Conservation (phyloP, 1,284 basidiomycete species). For the Marasmius tenuissimus region DNA sequence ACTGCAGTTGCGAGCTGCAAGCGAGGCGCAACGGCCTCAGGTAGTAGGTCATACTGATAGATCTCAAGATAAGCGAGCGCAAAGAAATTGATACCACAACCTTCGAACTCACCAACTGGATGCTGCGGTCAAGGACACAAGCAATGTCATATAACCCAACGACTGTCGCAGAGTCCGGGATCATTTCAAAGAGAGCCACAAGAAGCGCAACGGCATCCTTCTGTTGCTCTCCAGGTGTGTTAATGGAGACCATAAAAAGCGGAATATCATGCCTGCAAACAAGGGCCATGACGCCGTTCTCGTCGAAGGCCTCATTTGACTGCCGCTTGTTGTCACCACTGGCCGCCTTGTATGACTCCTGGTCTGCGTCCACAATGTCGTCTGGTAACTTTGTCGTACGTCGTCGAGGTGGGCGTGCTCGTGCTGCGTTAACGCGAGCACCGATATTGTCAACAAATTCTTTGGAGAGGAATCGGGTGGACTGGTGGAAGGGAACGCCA, state of each 20-base stretch:
- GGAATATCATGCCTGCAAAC: neutral
- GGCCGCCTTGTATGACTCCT: no score
- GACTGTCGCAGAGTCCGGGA: neutral
- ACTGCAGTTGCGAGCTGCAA: neutral
- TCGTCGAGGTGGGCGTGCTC: neutral
- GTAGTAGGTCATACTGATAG: neutral
- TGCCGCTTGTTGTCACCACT: no score
- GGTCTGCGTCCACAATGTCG: neutral
- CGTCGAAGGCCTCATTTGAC: no score
- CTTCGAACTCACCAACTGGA: conserved; percentile 18
- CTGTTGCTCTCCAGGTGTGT: neutral
- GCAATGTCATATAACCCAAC: conserved; percentile 27
- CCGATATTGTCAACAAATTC: neutral
- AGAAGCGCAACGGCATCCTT: neutral
- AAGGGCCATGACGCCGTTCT: no score
- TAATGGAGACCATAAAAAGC: neutral
- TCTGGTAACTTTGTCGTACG: neutral
- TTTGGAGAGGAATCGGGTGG: neutral
- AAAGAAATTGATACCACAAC: conserved; percentile 1
- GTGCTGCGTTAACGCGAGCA: neutral
- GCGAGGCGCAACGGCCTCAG: conserved; percentile 12
- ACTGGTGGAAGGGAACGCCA: neutral
- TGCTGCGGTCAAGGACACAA: neutral
- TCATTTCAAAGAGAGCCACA: neutral
- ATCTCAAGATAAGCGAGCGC: neutral